Evolutionary conservation across 768 basidiomycete species (phyloP), one percentile per base, ranked within the genome.

Genomic region (Coprinopsis strossmayeri): DNA sequence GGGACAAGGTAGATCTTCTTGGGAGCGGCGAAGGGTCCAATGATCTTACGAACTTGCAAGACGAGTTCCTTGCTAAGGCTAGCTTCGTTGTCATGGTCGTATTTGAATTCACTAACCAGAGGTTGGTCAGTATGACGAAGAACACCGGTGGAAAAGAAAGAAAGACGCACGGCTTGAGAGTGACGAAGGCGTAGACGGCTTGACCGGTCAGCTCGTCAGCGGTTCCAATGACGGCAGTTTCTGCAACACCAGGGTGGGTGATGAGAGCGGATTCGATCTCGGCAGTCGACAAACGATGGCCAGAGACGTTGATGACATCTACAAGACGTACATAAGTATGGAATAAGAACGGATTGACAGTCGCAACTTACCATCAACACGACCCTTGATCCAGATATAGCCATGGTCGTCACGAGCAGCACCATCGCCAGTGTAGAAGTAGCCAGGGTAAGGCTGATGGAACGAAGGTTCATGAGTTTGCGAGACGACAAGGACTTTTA

Each of bases 231-330:
- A 92, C 91, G 30, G 94, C 94, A 5, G 95, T 92, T 74, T 98
- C 95, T 4, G 95, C 93, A 25, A 97, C 92, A 49, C 95, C 95
- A 59, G 81, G 80, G 74, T 97, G 94, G 60, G 90, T 68, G 65
- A 99, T 96, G 38, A 99, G 76, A 5, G 95, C 94, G 2, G 90
- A 92, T 70, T 99, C 95, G 52, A 99, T 96, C 70, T 98, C 95
- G 47, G 95, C 95, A 2, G 95, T 99, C 35, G 91, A 94, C 46
- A 99, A 72, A 58, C 95, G 85, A 66, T 99, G 95, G 1, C 95
- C 95, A 34, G 95, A 94, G 26, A 97, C 94, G 67, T 97, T 97
- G 78, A 96, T 96, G 51, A 96, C 93, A 69, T 95, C 88, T 89
- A 57, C 11, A 50, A 34, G 10, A 26, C 23, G 20, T 5, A 53